A percentile compares a stretch with the other conserved stretches of the same genome.
Conservation (phyloP, 1,284 basidiomycete genomes). For the Peniophora sp. region DNA sequence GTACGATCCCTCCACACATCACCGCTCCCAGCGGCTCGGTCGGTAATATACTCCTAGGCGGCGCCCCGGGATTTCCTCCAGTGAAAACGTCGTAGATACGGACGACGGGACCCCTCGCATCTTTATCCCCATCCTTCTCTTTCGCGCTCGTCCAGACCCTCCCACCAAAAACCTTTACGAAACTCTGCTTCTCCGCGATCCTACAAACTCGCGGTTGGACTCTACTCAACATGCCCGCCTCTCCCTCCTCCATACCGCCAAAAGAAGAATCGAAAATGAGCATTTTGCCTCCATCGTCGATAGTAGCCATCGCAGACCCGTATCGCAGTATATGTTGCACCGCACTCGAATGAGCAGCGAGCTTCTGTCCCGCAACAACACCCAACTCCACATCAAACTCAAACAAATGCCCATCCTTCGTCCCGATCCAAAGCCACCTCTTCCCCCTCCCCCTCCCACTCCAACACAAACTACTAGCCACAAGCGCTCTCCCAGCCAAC, state of each 20-base stretch:
- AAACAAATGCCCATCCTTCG: conserved; percentile 80
- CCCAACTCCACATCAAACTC: conserved; percentile 72
- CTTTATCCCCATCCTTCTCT: conserved; percentile 18
- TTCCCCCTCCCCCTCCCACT: conserved; percentile 32
- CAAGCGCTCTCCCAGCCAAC: conserved; percentile 49
- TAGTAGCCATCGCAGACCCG: conserved; percentile 59
- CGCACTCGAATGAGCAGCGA: conserved; percentile 54
- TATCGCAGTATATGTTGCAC: conserved; percentile 71
- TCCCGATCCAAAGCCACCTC: conserved; percentile 75
- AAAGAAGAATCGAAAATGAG: conserved; percentile 57
- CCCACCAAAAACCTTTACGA: conserved; percentile 64
- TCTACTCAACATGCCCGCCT: conserved; percentile 27
- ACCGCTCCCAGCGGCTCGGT: conserved; percentile 71
- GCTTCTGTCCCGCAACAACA: conserved; percentile 45
- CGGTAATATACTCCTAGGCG: conserved; percentile 42
- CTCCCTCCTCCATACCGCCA: conserved; percentile 16
- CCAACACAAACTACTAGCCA: conserved; percentile 73
- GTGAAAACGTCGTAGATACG: conserved; percentile 71
- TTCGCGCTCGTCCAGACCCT: conserved; percentile 76
- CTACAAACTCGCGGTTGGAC: conserved; percentile 59
- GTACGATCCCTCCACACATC: conserved; percentile 73
- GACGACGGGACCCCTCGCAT: conserved; percentile 59
- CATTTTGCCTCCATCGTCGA: conserved; percentile 81
- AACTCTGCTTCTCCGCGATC: conserved; percentile 76
- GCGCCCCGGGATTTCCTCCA: conserved; percentile 26